Evolutionary conservation across 257 asterid genomes (phyloP).

Genomic region (Scutellaria barbata): DNA sequence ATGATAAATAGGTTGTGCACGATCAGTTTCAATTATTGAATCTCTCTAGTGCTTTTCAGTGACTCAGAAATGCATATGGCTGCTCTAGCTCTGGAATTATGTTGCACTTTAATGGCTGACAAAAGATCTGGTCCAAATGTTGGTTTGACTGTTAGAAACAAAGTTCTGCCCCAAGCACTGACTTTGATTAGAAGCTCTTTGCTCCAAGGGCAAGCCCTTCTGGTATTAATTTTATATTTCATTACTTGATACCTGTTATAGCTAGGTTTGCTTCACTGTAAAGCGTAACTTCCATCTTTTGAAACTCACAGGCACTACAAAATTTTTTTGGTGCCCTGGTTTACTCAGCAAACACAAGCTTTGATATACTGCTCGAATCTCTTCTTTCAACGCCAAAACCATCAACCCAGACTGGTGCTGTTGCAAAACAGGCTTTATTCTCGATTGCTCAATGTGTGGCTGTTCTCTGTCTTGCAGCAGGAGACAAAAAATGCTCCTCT

Average conservation of each 20-base stretch:
- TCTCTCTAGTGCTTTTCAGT: conserved; percentile 49
- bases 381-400: conserved; percentile 94
- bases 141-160: conserved; percentile 86
- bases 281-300: conserved; percentile 40
- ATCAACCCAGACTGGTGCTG: conserved; percentile 81
- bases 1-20: conserved; percentile 6
- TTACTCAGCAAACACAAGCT: conserved; percentile 94
- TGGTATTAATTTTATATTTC: conserved; percentile 56
- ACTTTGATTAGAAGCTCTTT: conserved; percentile 81
- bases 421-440: conserved; percentile 96
- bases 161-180: conserved; percentile 97
- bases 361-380: conserved; percentile 85
- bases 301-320: conserved; percentile 74
- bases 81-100: conserved; percentile 91
- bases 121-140: conserved; percentile 90
- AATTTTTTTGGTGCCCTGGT: conserved; percentile 87
- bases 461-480: conserved; percentile 98
- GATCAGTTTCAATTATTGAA: not conserved
- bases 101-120: conserved; percentile 96
- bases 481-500: conserved; percentile 70
- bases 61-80: conserved; percentile 99
- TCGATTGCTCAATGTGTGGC: conserved; percentile 98
- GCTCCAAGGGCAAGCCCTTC: conserved; percentile 99
- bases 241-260: conserved; percentile 27
- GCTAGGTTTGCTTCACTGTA: conserved; percentile 31